Evolutionary conservation across 1,139 yeast species (phyloP), one percentile per base, ranked within the genome.

Genomic region (Candida glucosophila): DNA sequence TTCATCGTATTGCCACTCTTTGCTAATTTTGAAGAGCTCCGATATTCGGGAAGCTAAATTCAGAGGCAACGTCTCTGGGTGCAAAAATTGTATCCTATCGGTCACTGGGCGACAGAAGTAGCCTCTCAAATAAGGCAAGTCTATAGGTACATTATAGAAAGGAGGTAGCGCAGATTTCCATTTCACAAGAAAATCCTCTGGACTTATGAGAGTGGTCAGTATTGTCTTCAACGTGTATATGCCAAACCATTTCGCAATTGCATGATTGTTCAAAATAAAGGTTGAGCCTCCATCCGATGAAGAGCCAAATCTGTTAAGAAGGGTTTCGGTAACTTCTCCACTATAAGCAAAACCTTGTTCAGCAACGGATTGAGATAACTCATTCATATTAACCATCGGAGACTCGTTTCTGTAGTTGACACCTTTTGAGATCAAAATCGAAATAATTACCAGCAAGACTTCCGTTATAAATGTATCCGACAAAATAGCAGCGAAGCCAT

Each of bases 131-230:
- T 64, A 47, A 5, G 51, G 40, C 9, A 78, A 34, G 33, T 76
- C 77, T 11, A 78, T 57, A 7, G 76, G 67, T 21, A 72, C 65
- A 23, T 64, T 69, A 44, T 71, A 71, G 40, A 72, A 74, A 3
- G 77, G 70, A 1, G 94, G 93, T 23, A 82, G 58, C 5, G 67
- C 56, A 1, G 74, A 57, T 39, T 74, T 73, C 83, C 94, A 78
- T 29, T 58, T 60, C 29, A 73, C 61, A 25, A 73, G 51, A 37
- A 77, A 72, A 33, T 73, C 81, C 25, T 64, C 64, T 2, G 45
- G 40, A n/a, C 48, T 39, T 12, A 54, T 37, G 6, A 56, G 37
- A 15, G 29, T 34, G 18, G 32, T 9, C 56, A 64, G 36, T 43
- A 52, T 32, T 41, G 51, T 36, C 44, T 55, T 26, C 17, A 82